phyloP scores from a whole-genome alignment of 2,329 filamentous ascomycete genomes.

The Fusarium verrucosum region DNA sequence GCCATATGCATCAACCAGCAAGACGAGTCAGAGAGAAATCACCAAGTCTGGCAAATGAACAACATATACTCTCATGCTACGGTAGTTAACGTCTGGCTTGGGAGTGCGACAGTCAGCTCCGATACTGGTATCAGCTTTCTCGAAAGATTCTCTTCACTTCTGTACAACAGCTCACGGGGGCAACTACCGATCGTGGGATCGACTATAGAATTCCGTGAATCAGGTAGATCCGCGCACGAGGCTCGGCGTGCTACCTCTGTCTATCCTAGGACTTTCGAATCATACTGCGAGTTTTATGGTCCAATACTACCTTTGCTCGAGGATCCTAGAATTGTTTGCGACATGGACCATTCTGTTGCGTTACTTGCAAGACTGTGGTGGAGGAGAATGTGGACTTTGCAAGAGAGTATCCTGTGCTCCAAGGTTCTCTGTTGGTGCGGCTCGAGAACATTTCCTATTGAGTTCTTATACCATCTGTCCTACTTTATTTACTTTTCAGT shows the following conservation, averaged over 20 bases:
- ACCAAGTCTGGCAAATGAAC: constrained; percentile 9
- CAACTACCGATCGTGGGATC: no score
- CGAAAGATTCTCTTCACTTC: neutral
- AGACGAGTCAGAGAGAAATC: neutral
- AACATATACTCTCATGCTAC: constrained; percentile 3
- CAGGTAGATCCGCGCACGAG: no score
- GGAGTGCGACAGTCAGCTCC: neutral
- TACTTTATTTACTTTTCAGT: constrained; percentile 1
- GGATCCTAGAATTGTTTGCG: rapidly evolving
- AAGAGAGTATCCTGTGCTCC: constrained; percentile 5
- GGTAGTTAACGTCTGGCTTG: constrained; percentile 4
- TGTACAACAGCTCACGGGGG: neutral
- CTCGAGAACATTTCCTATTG: neutral
- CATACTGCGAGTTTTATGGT: constrained; percentile 1
- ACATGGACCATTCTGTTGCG: neutral
- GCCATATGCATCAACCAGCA: no score
- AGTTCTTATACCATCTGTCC: neutral
- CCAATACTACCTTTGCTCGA: neutral
- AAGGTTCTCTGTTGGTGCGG: constrained; percentile 12
- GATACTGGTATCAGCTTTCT: neutral
- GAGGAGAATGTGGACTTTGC: constrained; percentile 18
- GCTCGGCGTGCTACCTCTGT: neutral
- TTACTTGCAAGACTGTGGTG: constrained; percentile 4
- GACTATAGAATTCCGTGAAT: no score
- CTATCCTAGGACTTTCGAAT: neutral